Evolutionary conservation across 805 yeast genomes (phyloP), one percentile per base, ranked within the genome.

Genomic region (Candida loeiensis): DNA sequence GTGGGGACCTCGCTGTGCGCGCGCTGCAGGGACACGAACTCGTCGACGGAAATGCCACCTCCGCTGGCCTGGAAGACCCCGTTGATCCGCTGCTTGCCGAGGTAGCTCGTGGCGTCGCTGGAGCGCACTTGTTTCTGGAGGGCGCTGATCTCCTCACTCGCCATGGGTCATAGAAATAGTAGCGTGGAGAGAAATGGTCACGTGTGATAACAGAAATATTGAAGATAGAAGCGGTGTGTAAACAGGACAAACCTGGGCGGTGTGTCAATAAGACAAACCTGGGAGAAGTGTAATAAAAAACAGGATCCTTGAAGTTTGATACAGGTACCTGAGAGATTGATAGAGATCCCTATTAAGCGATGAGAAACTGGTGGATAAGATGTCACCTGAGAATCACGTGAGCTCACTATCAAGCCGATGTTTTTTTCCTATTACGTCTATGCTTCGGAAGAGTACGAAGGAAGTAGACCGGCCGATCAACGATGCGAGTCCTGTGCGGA

Each of bases 401-500:
- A n/a, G n/a, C n/a, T n/a, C n/a, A n/a, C n/a, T n/a, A n/a, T n/a
- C n/a, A n/a, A n/a, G n/a, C 39, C 33, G 39, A 27, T 28, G 7
- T n/a, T 18, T 13, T 27, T 36, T 27, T 27, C 39, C 33, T 18
- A 14, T 18, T 17, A 4, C 32, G 24, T 12, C 13, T 17, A 5
- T 21, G 11, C 7, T 9, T 35, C n/a, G 20, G 21, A n/a, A 14
- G 30, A 39, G 30, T 2, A 6, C 27, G 12, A 39, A 40, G n/a
- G 41, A 44, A n/a, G 43, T 47, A 5, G 45, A 40, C 25, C 29
- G 32, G 4, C 48, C 48, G 7, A 24, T 39, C 25, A 63, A 65
- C 41, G 46, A 54, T 25, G 34, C 49, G 20, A 51, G 58, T 19
- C 84, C 86, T 0, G 50, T 81, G 4, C 62, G 85, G 43, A 51